A percentile compares a stretch with the other conserved stretches of the same genome.
Evolutionary conservation across 1,284 basidiomycete genomes (phyloP).

Genomic region (Boletus hoseneyae): DNA sequence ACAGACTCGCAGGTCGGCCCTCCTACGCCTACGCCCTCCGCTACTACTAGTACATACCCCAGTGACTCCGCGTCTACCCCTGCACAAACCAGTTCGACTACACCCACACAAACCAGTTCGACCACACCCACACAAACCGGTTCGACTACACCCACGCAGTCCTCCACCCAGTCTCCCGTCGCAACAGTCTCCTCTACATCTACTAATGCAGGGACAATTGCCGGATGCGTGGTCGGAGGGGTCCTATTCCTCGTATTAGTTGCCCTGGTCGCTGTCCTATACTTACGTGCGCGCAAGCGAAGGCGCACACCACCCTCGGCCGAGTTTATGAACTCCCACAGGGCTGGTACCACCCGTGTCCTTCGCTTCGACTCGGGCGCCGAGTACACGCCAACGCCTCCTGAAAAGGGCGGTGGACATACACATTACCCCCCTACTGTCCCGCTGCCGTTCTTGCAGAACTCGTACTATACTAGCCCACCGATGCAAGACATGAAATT

Average conservation of each 20-base stretch:
- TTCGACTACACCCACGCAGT: not conserved
- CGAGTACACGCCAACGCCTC: slow-evolving; percentile 12
- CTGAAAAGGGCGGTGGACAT: slow-evolving; percentile 19
- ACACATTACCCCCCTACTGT: slow-evolving; percentile 1
- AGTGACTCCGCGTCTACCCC: too few relatives aligned
- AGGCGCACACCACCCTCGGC: slow-evolving; percentile 46
- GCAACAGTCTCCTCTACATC: slow-evolving; percentile 10
- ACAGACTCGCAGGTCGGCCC: too few relatives aligned
- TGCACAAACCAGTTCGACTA: not conserved
- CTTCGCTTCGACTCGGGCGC: slow-evolving; percentile 28
- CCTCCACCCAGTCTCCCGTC: slow-evolving; percentile 7
- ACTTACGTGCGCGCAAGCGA: slow-evolving; percentile 36
- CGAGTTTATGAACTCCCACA: slow-evolving; percentile 39
- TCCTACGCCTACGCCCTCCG: not conserved
- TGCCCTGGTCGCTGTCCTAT: slow-evolving; percentile 28
- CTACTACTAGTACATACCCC: too few relatives aligned
- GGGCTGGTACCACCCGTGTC: slow-evolving; percentile 23
- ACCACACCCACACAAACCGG: too few relatives aligned
- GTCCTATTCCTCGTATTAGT: slow-evolving; percentile 30
- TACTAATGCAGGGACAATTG: slow-evolving; percentile 38
- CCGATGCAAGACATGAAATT: slow-evolving; percentile 13
- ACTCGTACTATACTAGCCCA: slow-evolving; percentile 13
- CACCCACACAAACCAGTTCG: too few relatives aligned
- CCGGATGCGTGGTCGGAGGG: slow-evolving; percentile 42
- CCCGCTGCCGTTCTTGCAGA: slow-evolving; percentile 16